Conservation (phyloP, 305 asterid species). For the Solanum hybrid region DNA sequence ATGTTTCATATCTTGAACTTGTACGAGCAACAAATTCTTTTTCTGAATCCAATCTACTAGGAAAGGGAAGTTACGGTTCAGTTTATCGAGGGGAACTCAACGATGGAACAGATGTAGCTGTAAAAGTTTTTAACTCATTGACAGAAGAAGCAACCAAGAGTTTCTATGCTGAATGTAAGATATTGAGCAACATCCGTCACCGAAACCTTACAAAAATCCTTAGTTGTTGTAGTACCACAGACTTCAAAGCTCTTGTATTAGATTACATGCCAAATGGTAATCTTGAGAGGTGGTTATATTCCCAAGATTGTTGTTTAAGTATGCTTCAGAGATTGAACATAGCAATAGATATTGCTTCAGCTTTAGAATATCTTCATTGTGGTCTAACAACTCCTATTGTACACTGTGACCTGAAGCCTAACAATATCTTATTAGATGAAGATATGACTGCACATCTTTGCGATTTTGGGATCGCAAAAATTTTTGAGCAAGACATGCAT, state of each 20-base stretch:
- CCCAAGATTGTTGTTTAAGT: background rate
- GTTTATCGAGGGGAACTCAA: background rate
- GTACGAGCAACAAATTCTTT: background rate
- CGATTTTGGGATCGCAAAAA: background rate
- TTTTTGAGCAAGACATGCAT: background rate
- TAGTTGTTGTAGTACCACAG: background rate
- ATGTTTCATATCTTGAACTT: background rate
- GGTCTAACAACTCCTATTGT: background rate
- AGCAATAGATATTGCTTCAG: background rate
- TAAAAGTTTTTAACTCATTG: background rate
- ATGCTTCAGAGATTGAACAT: background rate
- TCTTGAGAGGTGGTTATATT: background rate
- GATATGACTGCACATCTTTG: background rate
- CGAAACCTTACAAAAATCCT: background rate
- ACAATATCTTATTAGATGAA: background rate
- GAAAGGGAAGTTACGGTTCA: background rate
- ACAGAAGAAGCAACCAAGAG: background rate
- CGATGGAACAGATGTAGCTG: background rate
- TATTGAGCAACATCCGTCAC: background rate
- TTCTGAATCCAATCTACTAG: background rate
- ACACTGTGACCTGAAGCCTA: background rate
- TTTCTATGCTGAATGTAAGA: background rate
- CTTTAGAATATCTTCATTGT: background rate
- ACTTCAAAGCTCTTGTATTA: background rate
- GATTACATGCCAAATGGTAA: background rate